Base-by-base conservation (phyloP, 2,329 filamentous ascomycete species). In the Helotiales sp. region DNA sequence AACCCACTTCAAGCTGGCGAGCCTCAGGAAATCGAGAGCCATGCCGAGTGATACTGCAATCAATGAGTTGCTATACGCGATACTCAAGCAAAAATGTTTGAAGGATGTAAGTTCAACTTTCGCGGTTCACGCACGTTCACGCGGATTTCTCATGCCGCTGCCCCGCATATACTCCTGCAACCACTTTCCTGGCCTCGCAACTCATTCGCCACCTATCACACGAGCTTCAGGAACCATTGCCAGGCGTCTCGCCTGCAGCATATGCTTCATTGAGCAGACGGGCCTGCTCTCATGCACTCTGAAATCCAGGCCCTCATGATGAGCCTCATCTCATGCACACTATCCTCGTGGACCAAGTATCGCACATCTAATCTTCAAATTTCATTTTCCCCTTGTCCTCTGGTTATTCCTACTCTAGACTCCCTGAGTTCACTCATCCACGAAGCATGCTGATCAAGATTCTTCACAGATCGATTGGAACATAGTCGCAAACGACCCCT, bases 11-110 rank as follows among this genome's bases (percentile, higher is more conserved):
- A 68, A 63, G 34, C 54, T 66, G 62, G 67, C 62, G 57, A 66
- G 70, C 52, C 67, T 72, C 27, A 71, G 75, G 58, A 73, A 74
- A 55, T 71, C 67, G 57, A 46, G 55, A 50, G 76, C 25, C 25
- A 71, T 71, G 73, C 73, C 78, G 27, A 77, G 74, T 5, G 80
- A 83, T 60, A 75, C 72, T 52, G 75, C 78, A 49, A 81, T 76
- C 17, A 74, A 75, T 31, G 78, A 77, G 36, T 80, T 83, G 58
- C 72, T 82, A n/a, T 83, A 81, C 66, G 75, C 77, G 22, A 82
- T 83, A 52, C 71, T 83, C 62, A 81, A 79, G 61, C 81, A 83
- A 63, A 72, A 82, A 50, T 79, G 81, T 61, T 68, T 83, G 30
- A 81, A 80, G 69, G 73, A 75, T 47, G 79, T 80, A 67, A 61